Evolutionary conservation across 2,329 filamentous ascomycete genomes (phyloP), one percentile per base, ranked within the genome.

Genomic region (Raffaelea arxii): DNA sequence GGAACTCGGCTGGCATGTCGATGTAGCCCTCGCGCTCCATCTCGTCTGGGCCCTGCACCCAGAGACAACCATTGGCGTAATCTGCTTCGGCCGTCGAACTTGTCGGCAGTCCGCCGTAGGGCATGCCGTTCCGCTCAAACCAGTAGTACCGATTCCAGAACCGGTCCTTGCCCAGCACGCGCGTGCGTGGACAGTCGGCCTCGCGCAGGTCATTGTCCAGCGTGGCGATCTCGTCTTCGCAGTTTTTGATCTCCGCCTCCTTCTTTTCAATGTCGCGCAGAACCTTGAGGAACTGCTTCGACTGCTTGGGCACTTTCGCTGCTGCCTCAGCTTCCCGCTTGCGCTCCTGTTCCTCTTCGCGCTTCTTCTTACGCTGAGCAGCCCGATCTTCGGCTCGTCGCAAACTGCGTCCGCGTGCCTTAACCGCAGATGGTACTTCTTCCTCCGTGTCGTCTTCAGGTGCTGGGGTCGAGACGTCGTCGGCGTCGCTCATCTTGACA

Each of bases 121-220:
- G 92, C 90, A 97, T 97, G 22, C 90, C 92, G 59, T 97, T 98
- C 52, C 91, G 84, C 66, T 98, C 92, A 62, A 97, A 96, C 91
- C 92, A 98, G 71, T 94, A 97, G 65, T 97, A 98, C 46, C 91
- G 80, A 65, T 98, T 97, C 81, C 91, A 95, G 71, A 95, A 98
- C 39, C 92, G 81, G 65, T 98, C 92, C 62, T 92, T 91, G 50
- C 92, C 92, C 23, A 98, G 73, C 18, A 91, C 81, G 52, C 87
- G 82, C 18, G 90, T 95, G 51, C 92, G 83, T 30, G 90, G 87
- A 57, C 91, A 95, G 63, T 96, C 87, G 36, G 90, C 89, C 65
- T 97, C 91, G 44, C 92, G 85, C 40, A 98, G 73, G 61, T 97
- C 90, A 57, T 94, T 90, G 56, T 97, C 91, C 44, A 94, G 78